A percentile compares a stretch with the other conserved stretches of the same genome.
Conservation (phyloP, 2,329 filamentous ascomycete species). For the Phialocephala subalpina region DNA sequence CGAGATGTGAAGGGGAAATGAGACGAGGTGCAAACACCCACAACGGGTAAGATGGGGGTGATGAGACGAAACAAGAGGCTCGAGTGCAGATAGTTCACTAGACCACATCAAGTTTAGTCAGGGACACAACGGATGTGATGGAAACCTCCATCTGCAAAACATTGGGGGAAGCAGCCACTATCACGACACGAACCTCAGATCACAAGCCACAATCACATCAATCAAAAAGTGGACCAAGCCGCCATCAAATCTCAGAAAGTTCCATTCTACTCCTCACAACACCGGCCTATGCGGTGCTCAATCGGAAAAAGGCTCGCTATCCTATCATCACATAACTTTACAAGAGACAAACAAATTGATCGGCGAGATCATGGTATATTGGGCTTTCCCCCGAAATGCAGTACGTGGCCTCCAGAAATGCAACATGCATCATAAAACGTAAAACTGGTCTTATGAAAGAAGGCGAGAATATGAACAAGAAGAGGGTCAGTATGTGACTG, state of each 20-base stretch:
- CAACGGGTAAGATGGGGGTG: not conserved
- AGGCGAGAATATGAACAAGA: conserved; percentile 21
- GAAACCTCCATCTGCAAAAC: not conserved
- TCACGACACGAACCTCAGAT: not conserved
- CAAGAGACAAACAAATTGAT: conserved; percentile 22
- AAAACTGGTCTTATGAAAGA: conserved; percentile 6
- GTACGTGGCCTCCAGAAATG: conserved; percentile 12
- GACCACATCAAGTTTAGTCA: not conserved
- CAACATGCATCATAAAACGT: conserved; percentile 15
- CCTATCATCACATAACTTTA: conserved; percentile 17
- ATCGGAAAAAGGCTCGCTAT: not conserved
- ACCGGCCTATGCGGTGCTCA: conserved; percentile 2
- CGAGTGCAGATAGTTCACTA: not conserved
- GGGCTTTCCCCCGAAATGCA: conserved; percentile 14
- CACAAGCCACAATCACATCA: conserved; percentile 4
- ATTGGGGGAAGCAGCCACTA: not conserved
- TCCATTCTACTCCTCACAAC: conserved; percentile 5
- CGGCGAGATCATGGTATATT: conserved; percentile 28
- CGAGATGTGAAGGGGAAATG: not conserved
- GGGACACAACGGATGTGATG: not conserved
- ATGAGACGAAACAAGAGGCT: not conserved
- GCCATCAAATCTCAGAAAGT: not conserved
- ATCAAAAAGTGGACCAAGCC: not conserved
- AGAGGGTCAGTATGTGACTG: conserved; percentile 13
- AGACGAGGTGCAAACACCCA: not conserved